Percentiles rank a stretch among this genome's conserved stretches.
Evolutionary conservation across 2,329 filamentous ascomycete genomes (phyloP).

Genomic region (Rhinocladiella similis): DNA sequence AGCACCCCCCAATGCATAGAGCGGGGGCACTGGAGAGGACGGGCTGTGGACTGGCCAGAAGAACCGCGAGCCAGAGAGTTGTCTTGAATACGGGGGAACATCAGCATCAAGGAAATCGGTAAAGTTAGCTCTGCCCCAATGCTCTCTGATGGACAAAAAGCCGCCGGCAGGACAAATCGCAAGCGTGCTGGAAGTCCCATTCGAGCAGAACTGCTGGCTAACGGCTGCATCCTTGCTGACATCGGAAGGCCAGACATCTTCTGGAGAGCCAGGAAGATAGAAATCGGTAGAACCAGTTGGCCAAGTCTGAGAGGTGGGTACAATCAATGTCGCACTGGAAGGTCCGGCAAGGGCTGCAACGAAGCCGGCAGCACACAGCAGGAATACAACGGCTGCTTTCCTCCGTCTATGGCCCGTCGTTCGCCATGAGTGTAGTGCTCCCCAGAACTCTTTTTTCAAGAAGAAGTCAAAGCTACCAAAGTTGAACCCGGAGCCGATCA

Average conservation of each 20-base stretch:
- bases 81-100: conserved; percentile 8
- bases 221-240: background rate
- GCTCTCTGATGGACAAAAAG: conserved; percentile 8
- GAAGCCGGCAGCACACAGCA: conserved; percentile 7
- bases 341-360: conserved; percentile 7
- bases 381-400: conserved; percentile 1
- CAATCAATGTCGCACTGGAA: conserved; percentile 8
- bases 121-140: conserved; percentile 9
- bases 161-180: conserved; percentile 11
- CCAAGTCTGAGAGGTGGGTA: conserved; percentile 3
- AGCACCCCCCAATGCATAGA: conserved; percentile 5
- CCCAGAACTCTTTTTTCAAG: conserved; percentile 18
- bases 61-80: conserved; percentile 9
- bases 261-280: conserved; percentile 8
- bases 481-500: conserved; percentile 20
- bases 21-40: conserved; percentile 4
- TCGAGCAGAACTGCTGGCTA: conserved; percentile 1
- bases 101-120: conserved; percentile 1
- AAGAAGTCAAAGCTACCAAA: conserved; percentile 16
- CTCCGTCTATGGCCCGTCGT: background rate
- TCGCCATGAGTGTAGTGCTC: background rate
- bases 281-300: conserved; percentile 1
- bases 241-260: conserved; percentile 12
- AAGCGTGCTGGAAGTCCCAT: background rate
- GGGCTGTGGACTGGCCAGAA: conserved; percentile 10